These are phyloP conservation scores for Psidium guajava DNA, from an alignment of 345 rosid species.

Conservation along the genomic window DNA sequence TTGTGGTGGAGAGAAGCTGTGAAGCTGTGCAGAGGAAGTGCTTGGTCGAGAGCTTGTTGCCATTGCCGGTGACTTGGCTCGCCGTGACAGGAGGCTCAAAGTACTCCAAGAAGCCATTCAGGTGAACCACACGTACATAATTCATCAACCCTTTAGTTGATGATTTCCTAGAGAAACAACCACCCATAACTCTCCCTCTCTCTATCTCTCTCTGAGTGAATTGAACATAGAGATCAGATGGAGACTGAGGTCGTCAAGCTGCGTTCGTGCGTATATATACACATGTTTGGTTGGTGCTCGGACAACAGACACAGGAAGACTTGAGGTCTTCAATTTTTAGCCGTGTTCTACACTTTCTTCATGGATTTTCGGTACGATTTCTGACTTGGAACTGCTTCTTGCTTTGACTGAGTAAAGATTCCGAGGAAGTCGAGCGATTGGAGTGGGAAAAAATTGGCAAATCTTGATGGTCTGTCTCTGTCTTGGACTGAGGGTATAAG, in stretches of 20 bases:
- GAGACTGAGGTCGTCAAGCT: not conserved
- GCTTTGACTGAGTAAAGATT: not conserved
- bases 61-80: constrained; percentile 11
- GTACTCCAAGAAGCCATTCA: constrained; percentile 26
- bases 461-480: not conserved
- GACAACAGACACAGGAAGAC: not conserved
- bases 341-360: not conserved
- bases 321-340: not conserved
- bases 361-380: not conserved
- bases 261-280: not conserved
- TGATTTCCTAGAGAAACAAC: constrained; percentile 12
- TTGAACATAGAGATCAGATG: not conserved
- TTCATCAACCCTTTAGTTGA: not conserved
- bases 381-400: not conserved
- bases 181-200: constrained; percentile 9
- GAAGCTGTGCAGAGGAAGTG: constrained; percentile 24
- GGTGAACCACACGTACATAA: constrained; percentile 30
- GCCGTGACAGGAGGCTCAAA: constrained; percentile 23
- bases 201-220: not conserved
- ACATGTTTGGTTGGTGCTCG: not conserved
- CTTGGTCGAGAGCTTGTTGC: not conserved
- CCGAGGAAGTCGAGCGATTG: not conserved
- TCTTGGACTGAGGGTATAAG: not conserved
- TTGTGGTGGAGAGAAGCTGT: constrained; percentile 12
- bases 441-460: not conserved